Evolutionary conservation across 352 stramenopile genomes (phyloP), one percentile per base, ranked within the genome.

Genomic region (Aphanomyces stellatus): DNA sequence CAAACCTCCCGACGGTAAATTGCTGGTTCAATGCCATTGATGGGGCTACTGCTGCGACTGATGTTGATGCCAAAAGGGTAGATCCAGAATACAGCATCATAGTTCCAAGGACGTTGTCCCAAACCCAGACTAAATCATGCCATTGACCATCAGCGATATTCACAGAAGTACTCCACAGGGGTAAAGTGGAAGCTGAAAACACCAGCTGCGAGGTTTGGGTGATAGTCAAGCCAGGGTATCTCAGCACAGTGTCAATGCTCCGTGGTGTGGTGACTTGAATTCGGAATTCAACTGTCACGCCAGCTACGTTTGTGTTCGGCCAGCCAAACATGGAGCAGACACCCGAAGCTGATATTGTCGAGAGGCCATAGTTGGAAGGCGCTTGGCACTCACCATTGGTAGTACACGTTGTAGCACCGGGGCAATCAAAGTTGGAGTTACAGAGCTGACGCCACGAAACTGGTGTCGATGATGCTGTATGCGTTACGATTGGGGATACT

Each of bases 121-220:
- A 65, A 4, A 42, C 42, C 22, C 13, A 53, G 11, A 22, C 59
- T 11, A 65, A n/a, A 15, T 15, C 24, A 28, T 65, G 28, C 59
- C 59, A 65, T 11, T 17, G 40, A 2, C 59, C 59, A 28, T 65
- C 41, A 8, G 48, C 40, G n/a, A 65, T 57, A 55, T 22, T 42
- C 3, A 65, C 28, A 3, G 19, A 19, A 19, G 59, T 43, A 17
- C 10, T 13, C 59, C 59, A 65, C 17, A 22, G 22, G 7, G 11
- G 4, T 1, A 53, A 53, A 28, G 8, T 40, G 13, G 30, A 43
- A 55, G 33, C 19, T 30, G 59, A 30, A 55, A 65, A 43, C 5
- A 22, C n/a, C 2, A 65, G 46, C 33, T 31, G 10, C 13, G 59
- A 65, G 15, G 35, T 53, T 15, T 53, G 41, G 8, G 37, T 25